Base-by-base conservation (phyloP, 2,329 filamentous ascomycete genomes). In the Paraphaeosphaeria sporulosa region DNA sequence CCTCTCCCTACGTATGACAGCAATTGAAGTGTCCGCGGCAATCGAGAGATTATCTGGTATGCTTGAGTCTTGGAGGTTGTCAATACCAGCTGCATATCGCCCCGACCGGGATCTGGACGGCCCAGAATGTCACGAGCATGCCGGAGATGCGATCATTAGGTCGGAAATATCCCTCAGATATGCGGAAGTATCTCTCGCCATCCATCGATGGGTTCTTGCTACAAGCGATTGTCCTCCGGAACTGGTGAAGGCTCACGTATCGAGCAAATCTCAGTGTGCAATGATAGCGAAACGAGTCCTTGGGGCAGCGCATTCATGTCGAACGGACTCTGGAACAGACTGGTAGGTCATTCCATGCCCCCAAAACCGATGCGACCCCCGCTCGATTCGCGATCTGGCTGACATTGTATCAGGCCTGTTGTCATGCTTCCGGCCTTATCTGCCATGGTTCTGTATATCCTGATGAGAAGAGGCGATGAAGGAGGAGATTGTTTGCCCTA, bases 241-340 rank as follows among this genome's bases (percentile, higher is more conserved):
- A 47, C 12, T 47, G 13, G 23, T 13, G 4, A 27, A 17, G 7
- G 23, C 15, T 30, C 19, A 10, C 13, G 10, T 10, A 4, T 47
- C 44, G 3, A 47, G 44, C 44, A 47, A 30, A n/a, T n/a, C 2
- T 13, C 44, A 47, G 23, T 47, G 44, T 27, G 44, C 17, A n/a
- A 2, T 17, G 15, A 47, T 47, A 13, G 44, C 44, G 10, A 47
- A 47, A 47, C 12, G 44, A 47, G 44, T 47, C 13, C 44, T 47
- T 27, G 44, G 44, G 27, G 44, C 44, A 17, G 44, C 44, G n/a
- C 44, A 47, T 47, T 47, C 44, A 17, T 47, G 44, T 47, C 44
- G 44, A 1, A 47, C 44, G 27, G 44, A 47, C 17, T 47, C 44
- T 3, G 44, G 44, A 13, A 30, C 44, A 21, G 44, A 47, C 19